These are phyloP conservation scores for Meripilus lineatus DNA, from an alignment of 1,284 basidiomycete genomes.

Conservation along the genomic window DNA sequence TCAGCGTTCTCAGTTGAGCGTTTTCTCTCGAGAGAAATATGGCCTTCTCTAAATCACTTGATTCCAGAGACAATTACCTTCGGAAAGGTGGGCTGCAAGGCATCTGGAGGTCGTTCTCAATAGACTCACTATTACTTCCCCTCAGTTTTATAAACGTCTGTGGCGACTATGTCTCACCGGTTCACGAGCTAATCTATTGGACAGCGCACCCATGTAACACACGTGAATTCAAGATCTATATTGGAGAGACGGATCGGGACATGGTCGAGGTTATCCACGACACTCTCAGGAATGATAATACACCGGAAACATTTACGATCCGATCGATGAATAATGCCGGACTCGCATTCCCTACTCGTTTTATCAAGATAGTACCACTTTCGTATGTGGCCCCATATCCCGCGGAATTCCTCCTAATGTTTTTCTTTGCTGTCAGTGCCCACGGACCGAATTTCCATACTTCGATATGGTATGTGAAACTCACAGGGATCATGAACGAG, in stretches of 20 bases:
- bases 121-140: neutral
- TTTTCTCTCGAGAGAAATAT: too few relatives aligned
- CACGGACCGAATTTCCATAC: constrained; percentile 69
- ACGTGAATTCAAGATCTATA: constrained; percentile 72
- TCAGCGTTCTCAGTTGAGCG: constrained; percentile 65
- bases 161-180: constrained; percentile 8
- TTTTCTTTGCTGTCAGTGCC: constrained; percentile 44
- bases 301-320: constrained; percentile 59
- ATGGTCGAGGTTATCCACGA: constrained; percentile 59
- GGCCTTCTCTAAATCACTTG: neutral
- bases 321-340: constrained; percentile 49
- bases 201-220: constrained; percentile 76
- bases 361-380: constrained; percentile 67
- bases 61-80: constrained; percentile 68
- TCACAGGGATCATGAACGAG: constrained; percentile 54
- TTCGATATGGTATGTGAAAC: constrained; percentile 69
- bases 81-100: constrained; percentile 56
- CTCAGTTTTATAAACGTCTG: constrained; percentile 54
- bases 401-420: constrained; percentile 1
- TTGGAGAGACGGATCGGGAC: constrained; percentile 57
- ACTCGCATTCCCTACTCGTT: constrained; percentile 57
- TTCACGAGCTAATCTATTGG: constrained; percentile 1
- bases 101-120: neutral
- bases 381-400: constrained; percentile 42
- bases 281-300: constrained; percentile 58